Percentiles rank a stretch among this genome's conserved stretches.
phyloP scores from a whole-genome alignment of 345 rosid genomes.

The Populus deltoides region DNA sequence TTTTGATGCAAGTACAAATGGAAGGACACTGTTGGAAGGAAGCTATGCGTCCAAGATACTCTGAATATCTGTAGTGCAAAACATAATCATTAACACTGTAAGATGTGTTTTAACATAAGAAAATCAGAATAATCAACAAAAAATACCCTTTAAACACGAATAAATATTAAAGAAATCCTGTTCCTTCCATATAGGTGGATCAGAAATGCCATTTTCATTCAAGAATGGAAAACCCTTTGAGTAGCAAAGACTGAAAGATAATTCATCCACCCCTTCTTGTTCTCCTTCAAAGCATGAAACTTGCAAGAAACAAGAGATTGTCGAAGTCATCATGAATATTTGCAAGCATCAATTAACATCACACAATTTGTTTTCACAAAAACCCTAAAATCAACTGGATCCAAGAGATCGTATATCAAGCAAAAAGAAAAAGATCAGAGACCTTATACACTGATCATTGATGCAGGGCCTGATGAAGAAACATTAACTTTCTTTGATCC shows the following conservation, averaged over 20 bases:
- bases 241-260: not conserved
- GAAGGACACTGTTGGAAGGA: not conserved
- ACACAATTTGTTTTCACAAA: not conserved
- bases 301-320: not conserved
- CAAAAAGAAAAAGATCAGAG: not conserved
- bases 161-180: not conserved
- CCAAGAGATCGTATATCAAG: not conserved
- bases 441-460: not conserved
- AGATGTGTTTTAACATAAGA: not conserved
- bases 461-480: not conserved
- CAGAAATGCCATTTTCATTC: not conserved
- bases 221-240: not conserved
- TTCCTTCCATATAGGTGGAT: too few species aligned
- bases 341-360: not conserved
- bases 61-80: not conserved
- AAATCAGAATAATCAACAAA: not conserved
- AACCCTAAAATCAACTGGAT: not conserved
- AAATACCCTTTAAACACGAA: not conserved
- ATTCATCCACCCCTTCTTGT: not conserved
- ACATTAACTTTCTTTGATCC: constrained; percentile 33
- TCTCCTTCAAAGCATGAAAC: not conserved
- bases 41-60: not conserved
- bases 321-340: not conserved
- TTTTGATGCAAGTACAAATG: not conserved
- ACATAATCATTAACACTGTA: not conserved